Conservation (phyloP, 2,329 filamentous ascomycete genomes). For the Periconia macrospinosa region DNA sequence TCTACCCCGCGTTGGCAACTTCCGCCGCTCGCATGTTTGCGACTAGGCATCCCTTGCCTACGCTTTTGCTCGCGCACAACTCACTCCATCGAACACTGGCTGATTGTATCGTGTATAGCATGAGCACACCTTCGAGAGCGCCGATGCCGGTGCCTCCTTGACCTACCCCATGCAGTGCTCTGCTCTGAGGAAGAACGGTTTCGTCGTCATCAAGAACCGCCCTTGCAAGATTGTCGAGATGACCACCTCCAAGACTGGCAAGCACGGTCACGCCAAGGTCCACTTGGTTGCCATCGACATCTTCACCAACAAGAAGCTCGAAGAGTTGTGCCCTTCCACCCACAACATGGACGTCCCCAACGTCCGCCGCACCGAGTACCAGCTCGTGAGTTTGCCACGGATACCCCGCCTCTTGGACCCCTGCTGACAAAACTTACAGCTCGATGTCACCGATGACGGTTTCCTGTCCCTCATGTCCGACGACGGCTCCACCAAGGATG, state of each 20-base stretch:
- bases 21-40: slow-evolving; percentile 26
- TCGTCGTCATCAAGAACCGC: slow-evolving; percentile 97
- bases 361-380: slow-evolving; percentile 86
- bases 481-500: slow-evolving; percentile 85
- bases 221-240: slow-evolving; percentile 99
- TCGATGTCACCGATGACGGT: slow-evolving; percentile 90
- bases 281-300: slow-evolving; percentile 97
- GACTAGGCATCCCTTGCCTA: slow-evolving; percentile 21
- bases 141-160: slow-evolving; percentile 91
- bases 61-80: slow-evolving; percentile 2
- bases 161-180: slow-evolving; percentile 99
- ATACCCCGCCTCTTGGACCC: background rate
- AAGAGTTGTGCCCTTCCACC: slow-evolving; percentile 98
- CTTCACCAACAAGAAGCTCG: slow-evolving; percentile 99
- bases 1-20: slow-evolving; percentile 43
- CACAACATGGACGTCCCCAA: slow-evolving; percentile 97
- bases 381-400: slow-evolving; percentile 71
- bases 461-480: slow-evolving; percentile 94
- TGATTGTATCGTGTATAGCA: slow-evolving; percentile 44
- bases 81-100: slow-evolving; percentile 9
- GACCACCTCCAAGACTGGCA: slow-evolving; percentile 99
- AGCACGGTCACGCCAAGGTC: slow-evolving; percentile 99
- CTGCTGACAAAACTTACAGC: slow-evolving; percentile 53
- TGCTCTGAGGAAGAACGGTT: slow-evolving; percentile 98
- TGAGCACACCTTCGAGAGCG: slow-evolving; percentile 80